Evolutionary conservation across 2,329 filamentous ascomycete species (phyloP).

Genomic region (Monilinia aucupariae): DNA sequence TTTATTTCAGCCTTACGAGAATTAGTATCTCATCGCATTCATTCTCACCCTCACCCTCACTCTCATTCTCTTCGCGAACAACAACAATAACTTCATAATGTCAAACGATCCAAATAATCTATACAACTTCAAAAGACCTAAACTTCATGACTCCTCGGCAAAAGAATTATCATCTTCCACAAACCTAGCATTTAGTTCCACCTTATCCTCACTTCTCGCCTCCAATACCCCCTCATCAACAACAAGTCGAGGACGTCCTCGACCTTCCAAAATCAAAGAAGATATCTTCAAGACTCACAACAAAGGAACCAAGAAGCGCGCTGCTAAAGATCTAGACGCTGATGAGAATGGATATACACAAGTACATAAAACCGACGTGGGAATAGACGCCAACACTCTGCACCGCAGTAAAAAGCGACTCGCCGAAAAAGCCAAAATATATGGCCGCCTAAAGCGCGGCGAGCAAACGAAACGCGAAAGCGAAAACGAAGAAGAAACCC

Average conservation of each 20-base stretch:
- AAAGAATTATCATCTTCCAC: slow-evolving; percentile 66
- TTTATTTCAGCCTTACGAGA: slow-evolving; percentile 4
- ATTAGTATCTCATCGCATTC: not conserved
- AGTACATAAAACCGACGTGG: slow-evolving; percentile 42
- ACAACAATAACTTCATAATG: slow-evolving; percentile 4
- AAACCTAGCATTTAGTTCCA: slow-evolving; percentile 79
- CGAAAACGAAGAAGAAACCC: slow-evolving; percentile 49
- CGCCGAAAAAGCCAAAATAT: slow-evolving; percentile 84
- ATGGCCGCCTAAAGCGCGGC: slow-evolving; percentile 86
- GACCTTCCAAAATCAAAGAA: slow-evolving; percentile 53
- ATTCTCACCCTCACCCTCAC: no score
- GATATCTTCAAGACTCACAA: slow-evolving; percentile 66
- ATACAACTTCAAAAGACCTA: slow-evolving; percentile 69
- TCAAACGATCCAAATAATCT: slow-evolving; percentile 46
- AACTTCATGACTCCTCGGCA: slow-evolving; percentile 46
- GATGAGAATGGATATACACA: slow-evolving; percentile 51
- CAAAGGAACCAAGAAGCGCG: slow-evolving; percentile 56
- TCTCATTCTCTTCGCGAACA: not conserved
- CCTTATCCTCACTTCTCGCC: slow-evolving; percentile 76
- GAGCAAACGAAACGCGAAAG: slow-evolving; percentile 60
- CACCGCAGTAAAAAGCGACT: slow-evolving; percentile 70
- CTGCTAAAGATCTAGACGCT: slow-evolving; percentile 49
- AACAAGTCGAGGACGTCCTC: slow-evolving; percentile 45
- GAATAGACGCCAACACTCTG: slow-evolving; percentile 51
- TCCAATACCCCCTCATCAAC: slow-evolving; percentile 39